Evolutionary conservation across 1,284 basidiomycete genomes (phyloP).

Genomic region (Ganoderma multipileum): DNA sequence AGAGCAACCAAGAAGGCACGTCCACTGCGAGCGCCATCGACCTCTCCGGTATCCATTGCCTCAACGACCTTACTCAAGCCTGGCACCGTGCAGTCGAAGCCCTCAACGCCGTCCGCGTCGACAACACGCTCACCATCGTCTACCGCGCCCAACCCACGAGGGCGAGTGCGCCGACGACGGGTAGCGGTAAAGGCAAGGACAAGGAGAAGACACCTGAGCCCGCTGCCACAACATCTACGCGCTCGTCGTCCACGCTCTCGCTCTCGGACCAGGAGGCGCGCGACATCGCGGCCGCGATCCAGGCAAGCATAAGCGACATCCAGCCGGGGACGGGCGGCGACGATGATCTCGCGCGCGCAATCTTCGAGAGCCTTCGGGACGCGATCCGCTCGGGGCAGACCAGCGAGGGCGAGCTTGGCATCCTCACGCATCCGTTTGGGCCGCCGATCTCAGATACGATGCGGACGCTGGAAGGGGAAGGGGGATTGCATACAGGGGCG

Average conservation of each 20-base stretch:
- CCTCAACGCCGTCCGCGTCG: slow-evolving; percentile 47
- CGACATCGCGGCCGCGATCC: slow-evolving; percentile 65
- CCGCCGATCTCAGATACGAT: slow-evolving; percentile 17
- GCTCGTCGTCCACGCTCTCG: slow-evolving; percentile 1
- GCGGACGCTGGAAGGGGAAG: slow-evolving; percentile 4
- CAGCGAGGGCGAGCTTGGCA: slow-evolving; percentile 9
- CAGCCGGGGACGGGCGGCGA: slow-evolving; percentile 26
- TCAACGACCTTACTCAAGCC: slow-evolving; percentile 41
- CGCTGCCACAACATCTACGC: not conserved
- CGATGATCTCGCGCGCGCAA: slow-evolving; percentile 30
- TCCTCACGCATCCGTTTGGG: slow-evolving; percentile 27
- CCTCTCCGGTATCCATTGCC: slow-evolving; percentile 25
- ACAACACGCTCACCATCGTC: slow-evolving; percentile 52
- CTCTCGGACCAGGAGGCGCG: slow-evolving; percentile 39
- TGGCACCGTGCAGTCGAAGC: slow-evolving; percentile 42
- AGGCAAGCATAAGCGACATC: slow-evolving; percentile 66
- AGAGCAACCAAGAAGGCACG: not conserved
- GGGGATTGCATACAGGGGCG: not conserved
- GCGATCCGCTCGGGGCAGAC: slow-evolving; percentile 8
- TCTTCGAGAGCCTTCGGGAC: slow-evolving; percentile 32
- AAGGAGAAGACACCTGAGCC: not conserved
- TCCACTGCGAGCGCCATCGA: not conserved
- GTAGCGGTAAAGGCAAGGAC: not conserved
- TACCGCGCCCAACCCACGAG: slow-evolving; percentile 52
- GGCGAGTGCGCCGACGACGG: not conserved